phyloP scores from a whole-genome alignment of 495 filamentous ascomycete species.

The Aspergillus saccharolyticus region DNA sequence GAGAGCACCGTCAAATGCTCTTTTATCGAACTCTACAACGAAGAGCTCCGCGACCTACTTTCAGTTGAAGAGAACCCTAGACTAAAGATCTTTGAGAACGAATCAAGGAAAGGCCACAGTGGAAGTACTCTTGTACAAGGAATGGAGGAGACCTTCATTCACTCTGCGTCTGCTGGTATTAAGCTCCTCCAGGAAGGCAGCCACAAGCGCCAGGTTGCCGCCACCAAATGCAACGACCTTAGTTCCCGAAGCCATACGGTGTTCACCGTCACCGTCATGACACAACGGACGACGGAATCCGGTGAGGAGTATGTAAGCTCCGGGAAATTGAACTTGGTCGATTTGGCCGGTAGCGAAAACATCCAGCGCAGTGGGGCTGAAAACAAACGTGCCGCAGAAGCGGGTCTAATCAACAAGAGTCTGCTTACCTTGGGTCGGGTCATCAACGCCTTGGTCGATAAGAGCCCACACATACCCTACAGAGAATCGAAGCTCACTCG shows the following conservation, averaged over 20 bases:
- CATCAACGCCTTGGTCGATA: constrained; percentile 96
- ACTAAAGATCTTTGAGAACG: constrained; percentile 93
- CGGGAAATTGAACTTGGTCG: constrained; percentile 93
- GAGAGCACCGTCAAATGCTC: constrained; percentile 95
- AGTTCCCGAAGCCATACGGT: constrained; percentile 94
- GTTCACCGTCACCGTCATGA: constrained; percentile 87
- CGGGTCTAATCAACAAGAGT: constrained; percentile 96
- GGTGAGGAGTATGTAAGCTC: constrained; percentile 89
- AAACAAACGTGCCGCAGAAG: constrained; percentile 94
- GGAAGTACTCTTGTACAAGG: constrained; percentile 80
- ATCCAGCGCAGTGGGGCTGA: constrained; percentile 95
- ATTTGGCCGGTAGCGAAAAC: constrained; percentile 95
- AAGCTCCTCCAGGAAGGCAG: constrained; percentile 85
- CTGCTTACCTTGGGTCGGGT: constrained; percentile 90
- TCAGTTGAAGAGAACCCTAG: constrained; percentile 74
- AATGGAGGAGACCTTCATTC: constrained; percentile 94
- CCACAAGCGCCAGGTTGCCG: constrained; percentile 89
- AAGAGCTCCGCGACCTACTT: constrained; percentile 87
- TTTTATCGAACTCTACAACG: constrained; percentile 97
- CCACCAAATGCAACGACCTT: constrained; percentile 96
- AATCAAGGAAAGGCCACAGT: constrained; percentile 69
- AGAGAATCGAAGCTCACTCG: constrained; percentile 94
- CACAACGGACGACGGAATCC: constrained; percentile 73
- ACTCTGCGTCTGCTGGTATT: constrained; percentile 76
- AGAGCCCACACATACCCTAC: constrained; percentile 87